Evolutionary conservation across 2,329 filamentous ascomycete genomes (phyloP).

Genomic region (Colletotrichum caudatum): DNA sequence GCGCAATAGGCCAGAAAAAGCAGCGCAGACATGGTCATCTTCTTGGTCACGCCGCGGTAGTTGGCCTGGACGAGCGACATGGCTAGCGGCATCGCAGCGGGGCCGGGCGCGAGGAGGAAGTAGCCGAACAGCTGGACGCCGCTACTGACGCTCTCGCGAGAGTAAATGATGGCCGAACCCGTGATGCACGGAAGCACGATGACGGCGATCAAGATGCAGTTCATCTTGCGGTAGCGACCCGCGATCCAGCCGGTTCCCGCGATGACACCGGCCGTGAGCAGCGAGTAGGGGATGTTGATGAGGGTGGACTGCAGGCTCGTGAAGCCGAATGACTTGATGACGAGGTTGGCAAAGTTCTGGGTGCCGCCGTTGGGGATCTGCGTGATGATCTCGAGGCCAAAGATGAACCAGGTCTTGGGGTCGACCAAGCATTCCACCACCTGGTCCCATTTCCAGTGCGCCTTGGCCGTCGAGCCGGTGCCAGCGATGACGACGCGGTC

Average conservation of each 20-base stretch:
- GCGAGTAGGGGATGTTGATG: constrained; percentile 70
- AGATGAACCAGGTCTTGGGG: constrained; percentile 71
- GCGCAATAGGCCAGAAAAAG: constrained; percentile 67
- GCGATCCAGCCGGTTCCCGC: constrained; percentile 63
- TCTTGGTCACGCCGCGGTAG: constrained; percentile 69
- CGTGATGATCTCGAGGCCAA: constrained; percentile 63
- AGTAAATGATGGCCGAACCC: constrained; percentile 66
- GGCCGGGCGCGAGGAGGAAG: constrained; percentile 66
- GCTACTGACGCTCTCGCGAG: constrained; percentile 54
- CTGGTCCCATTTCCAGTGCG: constrained; percentile 64
- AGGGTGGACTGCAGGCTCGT: constrained; percentile 65
- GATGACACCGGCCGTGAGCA: constrained; percentile 63
- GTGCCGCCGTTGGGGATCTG: constrained; percentile 74
- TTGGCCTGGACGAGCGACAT: constrained; percentile 68
- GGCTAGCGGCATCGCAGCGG: constrained; percentile 65
- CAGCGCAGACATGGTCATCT: constrained; percentile 69
- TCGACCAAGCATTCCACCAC: constrained; percentile 65
- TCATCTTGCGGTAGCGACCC: constrained; percentile 62
- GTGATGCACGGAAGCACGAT: constrained; percentile 64
- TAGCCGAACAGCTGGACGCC: constrained; percentile 67
- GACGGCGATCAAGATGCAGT: constrained; percentile 63
- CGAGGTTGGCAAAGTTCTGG: constrained; percentile 69
- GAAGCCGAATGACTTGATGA: constrained; percentile 68
- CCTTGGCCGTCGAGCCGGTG: constrained; percentile 63
- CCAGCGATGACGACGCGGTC: constrained; percentile 62